Evolutionary conservation across 2,329 filamentous ascomycete genomes (phyloP), one percentile per base, ranked within the genome.

Genomic region (Apiospora arundinis): DNA sequence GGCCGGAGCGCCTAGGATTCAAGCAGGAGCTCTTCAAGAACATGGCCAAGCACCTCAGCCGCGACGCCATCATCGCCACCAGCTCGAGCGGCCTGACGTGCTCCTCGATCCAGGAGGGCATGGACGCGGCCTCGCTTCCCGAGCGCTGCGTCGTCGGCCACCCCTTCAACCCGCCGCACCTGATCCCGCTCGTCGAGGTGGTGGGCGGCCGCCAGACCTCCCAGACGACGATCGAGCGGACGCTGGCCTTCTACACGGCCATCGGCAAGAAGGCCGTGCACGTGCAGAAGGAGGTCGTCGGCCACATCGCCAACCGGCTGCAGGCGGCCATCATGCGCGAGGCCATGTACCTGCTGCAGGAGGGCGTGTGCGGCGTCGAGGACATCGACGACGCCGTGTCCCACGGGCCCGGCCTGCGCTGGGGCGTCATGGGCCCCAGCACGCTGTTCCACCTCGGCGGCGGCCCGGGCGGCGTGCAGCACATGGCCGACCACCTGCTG

Each of bases 91-190:
- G 82, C 18, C 75, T 84, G 11, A 81, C 79, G 1, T 80, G 74
- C 76, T 80, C 77, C 8, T 72, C 75, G 45, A 78, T 80, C 68
- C 75, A 76, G n/a, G 71, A 74, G 23, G 77, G 77, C 68, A 75
- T 75, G 52, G 65, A 70, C 23, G 73, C 77, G 44, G 80, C 49
- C 4, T 32, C 71, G 9, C 32, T 23, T 16, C 71, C 82, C 0
- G 76, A 74, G 25, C 78, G 82, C n/a, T 78, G 83, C 45, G 74
- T 84, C 0, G 80, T 86, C 37, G 84, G 83, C 4, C 85, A 86
- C 73, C 84, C 85, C 0, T 86, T 85, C 78, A 86, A 86, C 73
- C 85, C 85, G 11, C 84, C 84, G 7, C 84, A 86, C 72, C 76
- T 86, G 23, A 83, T 86, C 25, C 84, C 84, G 0, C 78, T 86